Percentiles rank a stretch among this genome's conserved stretches.
Conservation (phyloP, 2,329 filamentous ascomycete species). For the Phaeosphaeria sp. region DNA sequence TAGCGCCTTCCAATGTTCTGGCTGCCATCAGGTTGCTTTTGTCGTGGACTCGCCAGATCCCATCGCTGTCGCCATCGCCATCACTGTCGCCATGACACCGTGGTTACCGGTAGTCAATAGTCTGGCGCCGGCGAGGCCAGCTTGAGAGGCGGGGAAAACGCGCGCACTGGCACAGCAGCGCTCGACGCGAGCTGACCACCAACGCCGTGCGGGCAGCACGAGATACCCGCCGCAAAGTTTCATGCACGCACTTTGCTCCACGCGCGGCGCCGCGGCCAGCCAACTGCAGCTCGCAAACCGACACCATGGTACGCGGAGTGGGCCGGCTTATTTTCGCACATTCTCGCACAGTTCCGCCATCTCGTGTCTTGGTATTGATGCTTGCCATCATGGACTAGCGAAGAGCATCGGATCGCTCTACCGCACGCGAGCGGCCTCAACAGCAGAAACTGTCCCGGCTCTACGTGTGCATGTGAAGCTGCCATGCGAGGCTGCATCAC, state of each 20-base stretch:
- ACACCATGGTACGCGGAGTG: slow-evolving; percentile 6
- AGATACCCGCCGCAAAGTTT: background rate
- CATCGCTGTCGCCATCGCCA: background rate
- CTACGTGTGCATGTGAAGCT: background rate
- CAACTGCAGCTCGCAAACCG: slow-evolving; percentile 2
- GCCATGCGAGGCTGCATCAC: background rate
- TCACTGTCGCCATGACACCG: too few species aligned
- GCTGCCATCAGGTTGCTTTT: background rate
- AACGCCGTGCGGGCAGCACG: background rate
- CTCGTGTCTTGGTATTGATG: background rate
- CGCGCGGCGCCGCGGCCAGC: background rate
- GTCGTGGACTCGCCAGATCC: background rate
- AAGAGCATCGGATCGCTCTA: background rate
- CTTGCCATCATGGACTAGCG: background rate
- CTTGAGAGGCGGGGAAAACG: background rate
- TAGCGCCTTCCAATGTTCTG: background rate
- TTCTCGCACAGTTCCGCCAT: background rate
- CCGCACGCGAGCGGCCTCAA: background rate
- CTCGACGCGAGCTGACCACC: background rate
- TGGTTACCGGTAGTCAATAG: background rate
- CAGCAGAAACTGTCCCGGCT: background rate
- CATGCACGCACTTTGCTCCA: background rate
- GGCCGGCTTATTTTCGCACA: background rate
- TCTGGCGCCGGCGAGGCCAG: background rate
- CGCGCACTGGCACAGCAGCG: background rate